Percentiles rank a stretch among this genome's conserved stretches.
Conservation (phyloP, 1,284 basidiomycete genomes). For the Tilletia walkeri region DNA sequence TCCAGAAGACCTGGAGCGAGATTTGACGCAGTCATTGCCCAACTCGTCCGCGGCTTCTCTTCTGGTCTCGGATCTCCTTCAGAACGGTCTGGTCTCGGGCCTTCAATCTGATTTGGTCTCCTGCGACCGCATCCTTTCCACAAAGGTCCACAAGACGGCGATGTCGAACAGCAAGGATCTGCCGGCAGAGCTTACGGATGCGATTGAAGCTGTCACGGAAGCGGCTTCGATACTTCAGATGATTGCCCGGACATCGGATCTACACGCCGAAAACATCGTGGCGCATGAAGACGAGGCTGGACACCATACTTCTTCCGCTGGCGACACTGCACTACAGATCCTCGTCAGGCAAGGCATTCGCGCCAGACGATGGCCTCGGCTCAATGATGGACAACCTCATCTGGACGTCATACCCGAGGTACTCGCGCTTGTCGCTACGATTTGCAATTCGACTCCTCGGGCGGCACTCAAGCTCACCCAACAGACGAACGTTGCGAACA, state of each 20-base stretch:
- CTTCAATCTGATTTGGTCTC: background rate
- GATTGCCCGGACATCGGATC: constrained; percentile 9
- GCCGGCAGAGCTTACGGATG: background rate
- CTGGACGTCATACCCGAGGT: constrained; percentile 12
- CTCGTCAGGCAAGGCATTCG: constrained; percentile 13
- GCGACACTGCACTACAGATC: background rate
- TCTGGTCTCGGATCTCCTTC: background rate
- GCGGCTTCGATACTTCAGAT: background rate
- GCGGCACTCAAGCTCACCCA: constrained; percentile 6
- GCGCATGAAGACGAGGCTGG: background rate
- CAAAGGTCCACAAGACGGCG: background rate
- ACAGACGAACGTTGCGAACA: background rate
- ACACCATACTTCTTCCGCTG: no score
- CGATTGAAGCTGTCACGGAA: background rate
- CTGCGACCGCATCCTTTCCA: background rate
- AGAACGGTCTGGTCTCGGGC: background rate
- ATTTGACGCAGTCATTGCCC: background rate
- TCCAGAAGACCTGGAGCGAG: constrained; percentile 6
- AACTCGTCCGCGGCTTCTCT: constrained; percentile 5
- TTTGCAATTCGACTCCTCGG: constrained; percentile 4
- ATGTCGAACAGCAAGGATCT: background rate
- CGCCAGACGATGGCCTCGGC: background rate
- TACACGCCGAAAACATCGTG: background rate
- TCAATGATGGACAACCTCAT: background rate
- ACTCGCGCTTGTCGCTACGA: background rate